phyloP scores from a whole-genome alignment of 192 early-diverging fungal species.

The Coemansia sp. region DNA sequence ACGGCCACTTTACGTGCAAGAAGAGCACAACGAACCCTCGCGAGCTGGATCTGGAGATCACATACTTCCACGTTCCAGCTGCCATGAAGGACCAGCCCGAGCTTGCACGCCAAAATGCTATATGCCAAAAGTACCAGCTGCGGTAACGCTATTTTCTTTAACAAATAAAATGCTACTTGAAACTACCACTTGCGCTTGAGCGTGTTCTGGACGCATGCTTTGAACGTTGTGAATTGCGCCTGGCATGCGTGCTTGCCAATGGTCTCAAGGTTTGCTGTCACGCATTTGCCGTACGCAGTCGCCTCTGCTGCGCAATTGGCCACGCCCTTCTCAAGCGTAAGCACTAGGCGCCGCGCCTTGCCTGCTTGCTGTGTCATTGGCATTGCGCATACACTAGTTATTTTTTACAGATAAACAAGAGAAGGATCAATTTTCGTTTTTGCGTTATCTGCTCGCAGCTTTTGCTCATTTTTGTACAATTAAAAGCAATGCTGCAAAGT shows the following conservation, averaged over 20 bases:
- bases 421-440: neutral
- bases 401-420: neutral
- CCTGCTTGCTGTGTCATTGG: conserved; percentile 28
- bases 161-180: neutral
- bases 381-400: conserved; percentile 12
- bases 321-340: conserved; percentile 50
- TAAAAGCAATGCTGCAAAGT: neutral
- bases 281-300: conserved; percentile 58
- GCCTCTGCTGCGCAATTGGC: conserved; percentile 44
- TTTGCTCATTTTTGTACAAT: neutral
- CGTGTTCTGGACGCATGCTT: conserved; percentile 57
- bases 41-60: conserved; percentile 68
- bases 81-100: conserved; percentile 2
- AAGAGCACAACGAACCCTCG: conserved; percentile 68
- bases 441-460: neutral
- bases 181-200: conserved; percentile 51
- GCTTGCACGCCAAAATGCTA: conserved; percentile 1
- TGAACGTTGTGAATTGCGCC: conserved; percentile 61
- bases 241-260: conserved; percentile 60
- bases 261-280: conserved; percentile 53
- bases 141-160: conserved; percentile 2
- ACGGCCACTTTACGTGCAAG: conserved; percentile 64
- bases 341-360: conserved; percentile 44
- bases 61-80: conserved; percentile 42
- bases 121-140: conserved; percentile 38